Evolutionary conservation across 495 filamentous ascomycete species (phyloP), one percentile per base, ranked within the genome.

Genomic region (Thermothielavioides terrestris): DNA sequence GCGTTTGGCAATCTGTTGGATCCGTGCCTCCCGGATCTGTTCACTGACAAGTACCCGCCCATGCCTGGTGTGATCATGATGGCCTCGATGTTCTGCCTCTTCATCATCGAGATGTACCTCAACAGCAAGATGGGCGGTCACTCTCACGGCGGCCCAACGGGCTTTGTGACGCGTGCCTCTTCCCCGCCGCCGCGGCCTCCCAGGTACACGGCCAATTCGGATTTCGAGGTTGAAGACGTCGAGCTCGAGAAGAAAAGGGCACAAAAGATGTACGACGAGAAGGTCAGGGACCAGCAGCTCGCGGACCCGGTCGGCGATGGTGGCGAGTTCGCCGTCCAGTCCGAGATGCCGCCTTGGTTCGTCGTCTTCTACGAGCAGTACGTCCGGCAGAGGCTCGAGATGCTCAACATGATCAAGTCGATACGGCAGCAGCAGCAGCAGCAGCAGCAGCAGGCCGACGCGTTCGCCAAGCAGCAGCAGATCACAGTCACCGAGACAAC

Each of bases 11-110:
- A 68, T 43, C 68, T 81, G 27, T 76, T 62, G 43, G 71, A 80
- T 44, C 78, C 78, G 52, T 81, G 78, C 57, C 75, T 81, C 32
- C 77, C 78, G 1, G 70, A 73, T 53, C 59, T 81, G 32, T 79
- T 78, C 56, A 76, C 66, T 26, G 65, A 68, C 1, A 52, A 73
- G 25, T 81, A 81, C 54, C 77, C 78, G n/a, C 70, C 78, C 14
- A 71, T 80, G 47, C 76, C 78, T 5, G 78, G 78, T 47, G 75
- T 77, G 46, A 78, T 81, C 58, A 76, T 75, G 65, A 79, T 81
- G 78, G 63, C 42, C 0, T 68, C 77, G 23, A 72, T 80, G 49
- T 80, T 81, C 48, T 53, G 56, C 23, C 68, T 81, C n/a, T 78
- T 79, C 55, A 54, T 74, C 15, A 61, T 81, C 36, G 77, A 81